These are phyloP conservation scores for Aspergillus biplanus DNA, from an alignment of 495 filamentous ascomycete species.

Conservation along the genomic window DNA sequence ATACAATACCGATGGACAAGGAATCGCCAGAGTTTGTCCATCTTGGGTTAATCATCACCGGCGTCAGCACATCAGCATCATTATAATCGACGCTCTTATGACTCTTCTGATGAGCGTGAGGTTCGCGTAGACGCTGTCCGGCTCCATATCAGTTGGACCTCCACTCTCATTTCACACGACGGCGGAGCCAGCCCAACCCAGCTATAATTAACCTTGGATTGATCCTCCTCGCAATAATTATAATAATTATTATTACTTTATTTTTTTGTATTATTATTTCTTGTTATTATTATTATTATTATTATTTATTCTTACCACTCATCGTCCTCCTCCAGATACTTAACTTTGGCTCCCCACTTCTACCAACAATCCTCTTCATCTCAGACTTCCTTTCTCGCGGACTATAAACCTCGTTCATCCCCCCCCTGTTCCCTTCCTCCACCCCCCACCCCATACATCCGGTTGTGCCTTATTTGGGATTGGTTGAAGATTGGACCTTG, in stretches of 20 bases:
- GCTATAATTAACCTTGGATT: constrained; percentile 27
- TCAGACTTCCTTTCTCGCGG: constrained; percentile 14
- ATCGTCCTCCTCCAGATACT: background rate
- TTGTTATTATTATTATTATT: constrained; percentile 11
- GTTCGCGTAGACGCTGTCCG: constrained; percentile 3
- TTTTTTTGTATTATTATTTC: constrained; percentile 6
- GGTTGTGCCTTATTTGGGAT: constrained; percentile 16
- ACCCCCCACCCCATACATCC: constrained; percentile 27
- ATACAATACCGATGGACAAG: constrained; percentile 7
- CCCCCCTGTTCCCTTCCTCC: constrained; percentile 22
- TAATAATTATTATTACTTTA: constrained; percentile 12
- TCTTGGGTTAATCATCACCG: constrained; percentile 6
- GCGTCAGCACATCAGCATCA: background rate
- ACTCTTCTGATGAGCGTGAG: background rate
- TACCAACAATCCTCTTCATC: constrained; percentile 19
- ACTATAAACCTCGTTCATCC: constrained; percentile 30
- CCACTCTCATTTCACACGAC: constrained; percentile 23
- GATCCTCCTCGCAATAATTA: constrained; percentile 14
- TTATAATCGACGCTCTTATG: constrained; percentile 11
- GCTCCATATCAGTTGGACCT: background rate
- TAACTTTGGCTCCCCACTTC: constrained; percentile 24
- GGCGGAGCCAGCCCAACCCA: constrained; percentile 17
- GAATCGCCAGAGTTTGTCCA: background rate
- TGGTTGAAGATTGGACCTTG: constrained; percentile 14
- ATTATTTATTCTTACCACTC: constrained; percentile 4